A percentile compares a stretch with the other conserved stretches of the same genome.
Conservation (phyloP, 257 asterid species). For the Sherardia arvensis region DNA sequence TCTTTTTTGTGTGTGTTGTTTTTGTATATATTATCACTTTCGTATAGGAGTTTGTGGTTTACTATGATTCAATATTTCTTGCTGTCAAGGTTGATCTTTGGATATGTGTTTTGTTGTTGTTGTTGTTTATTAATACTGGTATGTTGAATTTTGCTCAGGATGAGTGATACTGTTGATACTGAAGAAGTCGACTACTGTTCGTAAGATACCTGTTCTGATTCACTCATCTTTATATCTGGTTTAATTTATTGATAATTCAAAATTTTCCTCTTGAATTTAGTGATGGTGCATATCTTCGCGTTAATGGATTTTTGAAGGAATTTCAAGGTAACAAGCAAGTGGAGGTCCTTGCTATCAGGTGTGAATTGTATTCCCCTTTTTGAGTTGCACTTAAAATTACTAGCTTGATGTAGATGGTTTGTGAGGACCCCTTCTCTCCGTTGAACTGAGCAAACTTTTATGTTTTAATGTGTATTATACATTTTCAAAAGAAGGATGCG, state of each 20-base stretch:
- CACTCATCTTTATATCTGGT: background rate
- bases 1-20: background rate
- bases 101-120: background rate
- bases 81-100: background rate
- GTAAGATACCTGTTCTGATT: conserved; percentile 23
- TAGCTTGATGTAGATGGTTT: background rate
- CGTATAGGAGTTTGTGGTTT: background rate
- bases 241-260: background rate
- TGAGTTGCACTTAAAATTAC: background rate
- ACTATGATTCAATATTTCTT: background rate
- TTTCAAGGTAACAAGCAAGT: conserved; percentile 56
- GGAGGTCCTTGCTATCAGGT: conserved; percentile 72
- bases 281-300: conserved; percentile 60
- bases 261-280: conserved; percentile 22
- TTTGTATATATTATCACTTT: background rate
- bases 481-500: background rate
- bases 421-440: background rate
- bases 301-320: conserved; percentile 67
- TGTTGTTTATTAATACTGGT: background rate
- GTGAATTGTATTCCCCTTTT: conserved; percentile 2
- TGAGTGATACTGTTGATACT: conserved; percentile 59
- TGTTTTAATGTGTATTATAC: background rate
- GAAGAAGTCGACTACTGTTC: conserved; percentile 50
- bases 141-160: conserved; percentile 36
- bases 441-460: background rate